Base-by-base conservation (phyloP, 345 rosid species). In the Heritiera fomes region DNA sequence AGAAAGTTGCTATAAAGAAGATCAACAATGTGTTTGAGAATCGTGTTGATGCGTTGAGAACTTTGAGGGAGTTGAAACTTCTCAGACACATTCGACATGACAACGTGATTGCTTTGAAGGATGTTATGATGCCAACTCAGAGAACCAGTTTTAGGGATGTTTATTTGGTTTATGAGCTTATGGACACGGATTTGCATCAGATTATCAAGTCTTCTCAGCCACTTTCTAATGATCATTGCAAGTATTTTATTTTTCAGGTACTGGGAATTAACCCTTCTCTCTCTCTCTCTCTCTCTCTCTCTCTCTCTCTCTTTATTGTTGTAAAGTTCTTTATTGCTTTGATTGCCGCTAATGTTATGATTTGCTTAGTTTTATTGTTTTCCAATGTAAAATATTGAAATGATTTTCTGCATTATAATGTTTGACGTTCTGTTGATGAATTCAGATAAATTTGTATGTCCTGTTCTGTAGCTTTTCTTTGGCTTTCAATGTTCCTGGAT, bases 141-240 rank as follows among this genome's bases (percentile, higher is more conserved):
- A 85, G 73, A 77, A 76, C 80, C 3, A 87, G 91, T 75, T 95
- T 93, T 49, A 90, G 81, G 81, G 98, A 95, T 83, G 98, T 93
- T 1, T 95, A 95, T 61, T 80, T 95, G 88, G 98, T 93, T 52
- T 93, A 88, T 63, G 98, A 95, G 84, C 90, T 95, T 28, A 95
- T 95, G 98, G 98, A 95, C 80, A 91, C 95, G 0, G 98, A 92
- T 87, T 86, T 95, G 81, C 94, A 91, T 87, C 97, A 92, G 81
- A 92, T 93, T 66, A 90, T 93, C 69, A 89, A 89, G 81, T 92
- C 97, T 38, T 68, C 93, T 18, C 94, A 93, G 78, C 80, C 92
- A 5, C 91, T 95, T 4, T 85, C 91, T 62, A 90, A 85, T 82
- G 93, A 95, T 71, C 98, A 93, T 85, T 92, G 90, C 92, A 89